Evolutionary conservation across 2,329 filamentous ascomycete species (phyloP), one percentile per base, ranked within the genome.

Genomic region (Tolypocladium album): DNA sequence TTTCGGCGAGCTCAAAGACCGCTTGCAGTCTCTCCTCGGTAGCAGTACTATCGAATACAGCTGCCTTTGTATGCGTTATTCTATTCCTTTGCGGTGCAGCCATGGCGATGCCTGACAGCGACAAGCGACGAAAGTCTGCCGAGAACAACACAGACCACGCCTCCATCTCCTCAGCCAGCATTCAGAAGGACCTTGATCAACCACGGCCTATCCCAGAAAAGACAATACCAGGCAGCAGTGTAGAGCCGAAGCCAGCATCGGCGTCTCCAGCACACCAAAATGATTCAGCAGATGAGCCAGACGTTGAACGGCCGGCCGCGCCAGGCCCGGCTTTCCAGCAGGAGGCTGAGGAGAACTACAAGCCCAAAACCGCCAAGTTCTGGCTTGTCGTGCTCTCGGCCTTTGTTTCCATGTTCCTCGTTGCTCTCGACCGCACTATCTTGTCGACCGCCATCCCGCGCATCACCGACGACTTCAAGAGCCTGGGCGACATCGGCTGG

Each of bases 401-500:
- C 61, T 80, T 84, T 61, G 70, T 82, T 8, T 77, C 80, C 62
- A 73, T 85, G 65, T 83, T 85, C 63, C 74, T 84, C 38, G 80
- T 85, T 31, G 82, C 82, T n/a, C 74, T 85, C 13, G 62, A 84
- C 75, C 47, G 82, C 34, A 83, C 81, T n/a, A 83, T 84, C 63
- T 74, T 84, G 56, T 76, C 80, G 6, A 83, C 81, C 2, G 81
- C 81, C 13, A 77, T 82, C 31, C 81, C 81, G 1, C 71, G 74
- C 40, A 84, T 84, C 66, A 82, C 80, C n/a, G 75, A 82, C 64
- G 79, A 83, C 24, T 84, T 84, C 67, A 72, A 81, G 55, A 81
- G 81, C 58, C 71, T 86, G 2, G 78, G 79, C 2, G 84, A 87
- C 62, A 82, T 87, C 60, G 83, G 83, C 58, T 87, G 84, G 84